Evolutionary conservation across 2,329 filamentous ascomycete species (phyloP), one percentile per base, ranked within the genome.

Genomic region (Trichoderma oligosporum): DNA sequence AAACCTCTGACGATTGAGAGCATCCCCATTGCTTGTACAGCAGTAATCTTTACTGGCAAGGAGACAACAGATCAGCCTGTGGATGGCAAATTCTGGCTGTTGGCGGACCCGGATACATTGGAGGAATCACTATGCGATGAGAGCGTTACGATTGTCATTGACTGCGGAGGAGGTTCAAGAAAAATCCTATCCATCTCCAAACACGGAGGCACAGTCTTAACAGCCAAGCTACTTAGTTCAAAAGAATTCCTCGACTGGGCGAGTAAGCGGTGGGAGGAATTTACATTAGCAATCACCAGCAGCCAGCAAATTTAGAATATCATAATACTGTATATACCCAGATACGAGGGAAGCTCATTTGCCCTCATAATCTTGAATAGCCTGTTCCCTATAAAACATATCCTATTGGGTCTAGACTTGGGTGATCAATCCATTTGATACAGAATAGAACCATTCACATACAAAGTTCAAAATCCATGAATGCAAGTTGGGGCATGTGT

Each of bases 121-220:
- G 94, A 99, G 75, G 94, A 97, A 75, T 83, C 82, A 7, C 74
- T 96, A 41, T 96, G 91, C 68, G 79, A 85, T 60, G 94, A 99
- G 78, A 81, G 74, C n/a, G 77, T 94, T n/a, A 92, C 86, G 2
- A 76, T 96, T 31, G 85, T 94, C 47, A 83, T 96, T n/a, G 88
- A 93, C 68, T 76, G 76, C 59, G 74, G 70, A 11, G 66, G 68
- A n/a, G 80, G 76, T 1, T 74, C 77, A 48, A 79, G 78, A 3
- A 81, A 79, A 64, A 77, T 96, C 16, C 64, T 90, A 62, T 83
- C 81, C 48, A 80, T 97, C 60, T 90, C 94, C 66, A 97, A 96
- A 78, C 84, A 81, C 62, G 94, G 94, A 9, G 94, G 93, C 6
- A 82, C 82, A 8, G 77, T 84, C 7, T 75, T 94, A 35, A 87